Conservation (phyloP, 768 basidiomycete genomes). For the Lactarius psammicola region DNA sequence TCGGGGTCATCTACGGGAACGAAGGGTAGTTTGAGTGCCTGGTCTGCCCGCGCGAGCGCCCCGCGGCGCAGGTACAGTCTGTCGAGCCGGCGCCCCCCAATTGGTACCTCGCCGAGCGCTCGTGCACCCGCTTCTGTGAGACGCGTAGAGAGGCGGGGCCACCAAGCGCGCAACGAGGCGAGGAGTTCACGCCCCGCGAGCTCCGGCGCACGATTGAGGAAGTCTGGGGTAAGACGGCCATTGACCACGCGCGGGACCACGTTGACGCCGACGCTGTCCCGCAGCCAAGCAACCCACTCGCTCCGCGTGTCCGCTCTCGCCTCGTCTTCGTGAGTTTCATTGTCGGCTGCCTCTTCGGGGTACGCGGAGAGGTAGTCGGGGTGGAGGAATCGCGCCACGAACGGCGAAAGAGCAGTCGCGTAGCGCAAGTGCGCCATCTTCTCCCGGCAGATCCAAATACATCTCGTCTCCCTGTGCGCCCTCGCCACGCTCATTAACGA, state of each 20-base stretch:
- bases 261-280: slow-evolving; percentile 20
- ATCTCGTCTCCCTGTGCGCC: slow-evolving; percentile 12
- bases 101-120: slow-evolving; percentile 11
- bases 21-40: slow-evolving; percentile 21
- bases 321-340: not conserved
- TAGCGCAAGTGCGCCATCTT: slow-evolving; percentile 7
- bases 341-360: not conserved
- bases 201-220: not conserved
- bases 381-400: slow-evolving; percentile 19
- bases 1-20: slow-evolving; percentile 30
- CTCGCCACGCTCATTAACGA: slow-evolving; percentile 14
- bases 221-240: slow-evolving; percentile 22
- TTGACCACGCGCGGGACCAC: slow-evolving; percentile 24
- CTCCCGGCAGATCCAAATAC: slow-evolving; percentile 18
- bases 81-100: slow-evolving; percentile 20
- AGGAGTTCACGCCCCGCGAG: slow-evolving; percentile 9
- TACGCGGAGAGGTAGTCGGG: slow-evolving; percentile 20
- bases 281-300: slow-evolving; percentile 28
- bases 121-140: slow-evolving; percentile 1
- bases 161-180: slow-evolving; percentile 21
- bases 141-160: slow-evolving; percentile 1
- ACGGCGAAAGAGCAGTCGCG: slow-evolving; percentile 18
- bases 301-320: not conserved
- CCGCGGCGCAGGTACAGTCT: slow-evolving; percentile 21
- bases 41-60: slow-evolving; percentile 1